Conservation (phyloP, 106 monocot species). For the Ottelia alismoides region DNA sequence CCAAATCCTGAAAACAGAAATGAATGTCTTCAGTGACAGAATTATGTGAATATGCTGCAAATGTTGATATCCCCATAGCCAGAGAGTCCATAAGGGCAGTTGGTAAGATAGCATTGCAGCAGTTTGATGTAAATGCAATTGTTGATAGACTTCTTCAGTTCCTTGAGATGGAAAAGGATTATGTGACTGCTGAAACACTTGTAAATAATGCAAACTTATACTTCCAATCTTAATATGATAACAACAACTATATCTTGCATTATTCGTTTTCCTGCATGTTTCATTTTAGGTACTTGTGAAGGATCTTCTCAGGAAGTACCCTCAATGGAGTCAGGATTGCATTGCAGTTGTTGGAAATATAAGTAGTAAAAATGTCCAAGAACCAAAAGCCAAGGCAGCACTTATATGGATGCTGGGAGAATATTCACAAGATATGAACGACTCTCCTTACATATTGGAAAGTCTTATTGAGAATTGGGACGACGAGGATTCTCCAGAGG, state of each 20-base stretch:
- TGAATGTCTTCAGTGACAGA: conserved; percentile 81
- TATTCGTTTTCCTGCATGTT: conserved; percentile 2
- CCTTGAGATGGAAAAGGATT: conserved; percentile 99
- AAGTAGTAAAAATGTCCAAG: conserved; percentile 97
- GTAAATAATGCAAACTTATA: conserved; percentile 47
- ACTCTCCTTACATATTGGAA: conserved; percentile 92
- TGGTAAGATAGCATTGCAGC: conserved; percentile 97
- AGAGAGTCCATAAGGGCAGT: conserved; percentile 95
- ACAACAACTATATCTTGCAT: too few relatives aligned
- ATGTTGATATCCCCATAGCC: conserved; percentile 92
- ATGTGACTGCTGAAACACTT: conserved; percentile 95
- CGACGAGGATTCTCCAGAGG: conserved; percentile 82
- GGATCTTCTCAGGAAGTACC: conserved; percentile 95
- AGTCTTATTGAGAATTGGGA: conserved; percentile 94
- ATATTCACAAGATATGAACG: conserved; percentile 93
- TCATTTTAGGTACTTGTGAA: conserved; percentile 77
- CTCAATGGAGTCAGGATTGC: conserved; percentile 99
- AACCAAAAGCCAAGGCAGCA: conserved; percentile 94
- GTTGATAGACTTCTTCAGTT: conserved; percentile 98
- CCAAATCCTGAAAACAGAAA: too few relatives aligned
- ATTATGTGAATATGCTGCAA: conserved; percentile 97
- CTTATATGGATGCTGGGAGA: conserved; percentile 98
- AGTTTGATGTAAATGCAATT: conserved; percentile 99
- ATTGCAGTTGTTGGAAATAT: conserved; percentile 99
- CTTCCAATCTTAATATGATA: too few relatives aligned